These are phyloP conservation scores for Rutstroemia sp. DNA, from an alignment of 2,329 filamentous ascomycete genomes.

Conservation along the genomic window DNA sequence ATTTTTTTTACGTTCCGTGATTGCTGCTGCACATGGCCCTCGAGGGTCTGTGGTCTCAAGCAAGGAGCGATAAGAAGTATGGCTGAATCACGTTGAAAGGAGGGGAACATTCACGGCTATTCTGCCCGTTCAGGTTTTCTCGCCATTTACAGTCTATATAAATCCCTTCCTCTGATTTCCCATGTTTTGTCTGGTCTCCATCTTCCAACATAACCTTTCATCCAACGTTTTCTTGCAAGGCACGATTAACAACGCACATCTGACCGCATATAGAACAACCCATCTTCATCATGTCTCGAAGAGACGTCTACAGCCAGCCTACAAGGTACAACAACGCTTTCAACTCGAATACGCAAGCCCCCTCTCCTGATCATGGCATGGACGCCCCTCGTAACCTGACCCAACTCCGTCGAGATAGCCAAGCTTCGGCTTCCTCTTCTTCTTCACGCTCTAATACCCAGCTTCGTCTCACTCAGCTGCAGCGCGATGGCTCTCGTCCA, in stretches of 20 bases:
- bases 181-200: no score
- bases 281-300: background rate
- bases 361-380: background rate
- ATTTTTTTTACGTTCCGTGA: no score
- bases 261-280: background rate
- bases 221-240: background rate
- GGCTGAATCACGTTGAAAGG: no score
- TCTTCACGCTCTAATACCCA: background rate
- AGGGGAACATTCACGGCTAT: no score
- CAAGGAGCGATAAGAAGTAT: no score
- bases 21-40: no score
- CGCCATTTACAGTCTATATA: no score
- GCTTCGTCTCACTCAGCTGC: background rate
- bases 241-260: background rate
- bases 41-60: no score
- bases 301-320: constrained; percentile 1
- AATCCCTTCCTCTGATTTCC: no score
- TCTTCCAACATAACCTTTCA: background rate
- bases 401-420: background rate
- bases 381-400: background rate
- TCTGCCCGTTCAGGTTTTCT: no score
- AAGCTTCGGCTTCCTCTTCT: background rate
- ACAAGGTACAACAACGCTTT: background rate
- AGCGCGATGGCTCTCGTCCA: background rate
- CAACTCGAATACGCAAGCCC: background rate